Evolutionary conservation across 2,329 filamentous ascomycete genomes (phyloP).

Genomic region (Alternaria solani): DNA sequence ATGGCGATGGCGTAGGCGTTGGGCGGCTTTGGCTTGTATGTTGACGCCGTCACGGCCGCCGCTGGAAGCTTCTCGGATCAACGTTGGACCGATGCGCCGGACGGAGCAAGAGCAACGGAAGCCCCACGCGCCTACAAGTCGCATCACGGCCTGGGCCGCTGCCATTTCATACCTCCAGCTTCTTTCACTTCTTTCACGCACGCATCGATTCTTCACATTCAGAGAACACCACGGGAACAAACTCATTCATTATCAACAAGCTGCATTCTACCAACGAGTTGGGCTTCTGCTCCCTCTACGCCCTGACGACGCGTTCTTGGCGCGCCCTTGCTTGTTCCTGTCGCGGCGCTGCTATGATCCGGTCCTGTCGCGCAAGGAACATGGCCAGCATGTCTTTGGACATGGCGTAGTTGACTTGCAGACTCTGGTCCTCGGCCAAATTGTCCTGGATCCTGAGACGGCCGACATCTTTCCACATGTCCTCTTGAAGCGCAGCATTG

Average conservation of each 20-base stretch:
- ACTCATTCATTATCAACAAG: not conserved
- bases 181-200: not conserved
- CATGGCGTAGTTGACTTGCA: constrained; percentile 20
- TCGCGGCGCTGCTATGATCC: not conserved
- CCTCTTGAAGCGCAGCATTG: constrained; percentile 23
- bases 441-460: constrained; percentile 26
- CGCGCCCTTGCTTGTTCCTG: not conserved
- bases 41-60: constrained; percentile 18
- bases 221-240: too few relatives aligned
- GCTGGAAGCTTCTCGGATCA: not conserved
- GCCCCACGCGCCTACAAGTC: not conserved
- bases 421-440: constrained; percentile 13
- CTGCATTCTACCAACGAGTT: not conserved
- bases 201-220: not conserved
- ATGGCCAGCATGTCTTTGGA: not conserved
- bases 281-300: not conserved
- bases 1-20: constrained; percentile 7
- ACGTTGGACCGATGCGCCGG: not conserved
- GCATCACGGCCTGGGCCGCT: not conserved
- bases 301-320: not conserved
- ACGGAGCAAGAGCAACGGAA: not conserved
- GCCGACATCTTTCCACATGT: constrained; percentile 22
- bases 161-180: too few relatives aligned
- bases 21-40: constrained; percentile 2
- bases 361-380: not conserved